These are phyloP conservation scores for Podaxis sp. DNA, from an alignment of 768 basidiomycete genomes.

Conservation along the genomic window DNA sequence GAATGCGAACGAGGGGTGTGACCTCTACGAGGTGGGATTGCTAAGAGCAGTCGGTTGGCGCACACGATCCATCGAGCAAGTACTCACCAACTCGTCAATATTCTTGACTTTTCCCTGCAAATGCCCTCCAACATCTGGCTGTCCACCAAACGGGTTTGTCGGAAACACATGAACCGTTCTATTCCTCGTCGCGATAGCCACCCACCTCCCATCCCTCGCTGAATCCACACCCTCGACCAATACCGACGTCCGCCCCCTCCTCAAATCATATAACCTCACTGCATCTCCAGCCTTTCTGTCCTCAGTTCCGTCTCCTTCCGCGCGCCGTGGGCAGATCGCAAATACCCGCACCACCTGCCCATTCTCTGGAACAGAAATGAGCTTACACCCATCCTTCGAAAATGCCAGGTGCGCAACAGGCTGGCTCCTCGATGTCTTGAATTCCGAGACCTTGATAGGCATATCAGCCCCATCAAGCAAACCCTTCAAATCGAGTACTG, in stretches of 20 bases:
- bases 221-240: constrained; percentile 56
- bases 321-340: constrained; percentile 32
- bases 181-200: constrained; percentile 64
- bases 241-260: constrained; percentile 70
- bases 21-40: constrained; percentile 55
- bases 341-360: constrained; percentile 56
- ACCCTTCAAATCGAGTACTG: constrained; percentile 50
- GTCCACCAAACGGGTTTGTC: constrained; percentile 75
- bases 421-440: constrained; percentile 47
- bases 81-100: constrained; percentile 44
- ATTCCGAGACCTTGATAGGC: constrained; percentile 42
- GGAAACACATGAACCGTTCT: constrained; percentile 73
- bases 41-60: constrained; percentile 25
- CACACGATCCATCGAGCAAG: background rate
- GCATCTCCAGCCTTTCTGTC: constrained; percentile 3
- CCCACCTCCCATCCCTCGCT: constrained; percentile 63
- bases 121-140: constrained; percentile 61
- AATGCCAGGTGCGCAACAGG: constrained; percentile 49
- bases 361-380: constrained; percentile 52
- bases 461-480: background rate
- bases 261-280: constrained; percentile 55
- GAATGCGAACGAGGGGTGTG: constrained; percentile 56
- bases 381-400: constrained; percentile 50
- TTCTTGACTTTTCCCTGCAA: constrained; percentile 59
- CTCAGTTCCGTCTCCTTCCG: background rate